Evolutionary conservation across 148 eudicot genomes (phyloP), one percentile per base, ranked within the genome.

Genomic region (Cornus kousa): DNA sequence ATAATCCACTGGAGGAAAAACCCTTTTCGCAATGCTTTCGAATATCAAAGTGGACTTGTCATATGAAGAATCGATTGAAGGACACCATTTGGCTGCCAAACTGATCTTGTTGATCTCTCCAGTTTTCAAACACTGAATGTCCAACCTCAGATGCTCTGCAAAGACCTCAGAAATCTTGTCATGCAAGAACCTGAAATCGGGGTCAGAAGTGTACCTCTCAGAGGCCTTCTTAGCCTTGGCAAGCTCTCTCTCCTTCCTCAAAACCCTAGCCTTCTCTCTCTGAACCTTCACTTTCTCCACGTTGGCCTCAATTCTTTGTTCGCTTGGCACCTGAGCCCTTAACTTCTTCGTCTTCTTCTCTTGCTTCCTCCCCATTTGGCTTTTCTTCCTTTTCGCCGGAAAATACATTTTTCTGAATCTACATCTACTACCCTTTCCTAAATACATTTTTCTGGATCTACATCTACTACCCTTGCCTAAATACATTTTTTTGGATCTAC

Each of bases 1-100:
- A 9, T 55, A 59, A 1, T 31, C 12, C 2, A 82, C 87, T 3
- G 75, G 50, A 1, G 91, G 88, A 32, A 90, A 90, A n/a, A 88
- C 50, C 67, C 68, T 82, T 22, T 55, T 82, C 0, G 84, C 87
- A 32, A 84, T 74, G 64, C 79, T 81, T 33, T 74, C 78, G 48
- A 84, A 84, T 1, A 84, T n/a, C 60, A 84, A 24, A 3, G 80
- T 81, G n/a, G 75, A 68, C 69, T 70, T 77, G 68, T 84, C 84
- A 23, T 73, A 84, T 0, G 84, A 84, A 2, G 84, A 84, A 70
- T 81, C 83, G 6, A 84, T 24, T 0, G 81, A 31, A 0, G 87
- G 89, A 55, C 89, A 86, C 89, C 87, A 86, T 59, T 83, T 86
- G 1, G 79, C 70, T 3, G 64, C 87, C 17, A 85, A 67, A 70